These are phyloP conservation scores for Arthrocladium fulminans DNA, from an alignment of 2,329 filamentous ascomycete genomes.

Conservation along the genomic window DNA sequence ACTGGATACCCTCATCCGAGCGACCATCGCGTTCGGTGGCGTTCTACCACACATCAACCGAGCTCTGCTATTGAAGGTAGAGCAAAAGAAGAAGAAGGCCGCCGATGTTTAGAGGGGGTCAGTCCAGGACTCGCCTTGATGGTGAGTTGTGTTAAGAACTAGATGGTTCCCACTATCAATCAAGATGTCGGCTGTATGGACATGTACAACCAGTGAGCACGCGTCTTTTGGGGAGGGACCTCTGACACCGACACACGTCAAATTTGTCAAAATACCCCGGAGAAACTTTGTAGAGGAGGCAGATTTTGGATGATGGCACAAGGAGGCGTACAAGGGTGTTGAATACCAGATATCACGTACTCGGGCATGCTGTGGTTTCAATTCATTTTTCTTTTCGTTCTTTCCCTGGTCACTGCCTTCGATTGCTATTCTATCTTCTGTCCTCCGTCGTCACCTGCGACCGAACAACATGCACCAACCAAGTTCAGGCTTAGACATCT, in stretches of 20 bases:
- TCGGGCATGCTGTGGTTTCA: not conserved
- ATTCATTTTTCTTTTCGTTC: not conserved
- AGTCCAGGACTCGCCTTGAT: not conserved
- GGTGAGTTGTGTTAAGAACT: not conserved
- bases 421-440: no score
- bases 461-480: no score
- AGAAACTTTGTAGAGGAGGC: not conserved
- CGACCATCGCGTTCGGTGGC: slow-evolving; percentile 96
- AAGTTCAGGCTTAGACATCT: no score
- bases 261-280: not conserved
- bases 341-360: not conserved
- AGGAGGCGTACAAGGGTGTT: slow-evolving; percentile 5
- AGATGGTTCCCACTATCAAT: not conserved
- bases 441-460: no score
- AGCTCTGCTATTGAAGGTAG: slow-evolving; percentile 86
- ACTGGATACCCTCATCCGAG: slow-evolving; percentile 91
- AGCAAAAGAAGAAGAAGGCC: slow-evolving; percentile 90
- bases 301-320: slow-evolving; percentile 5
- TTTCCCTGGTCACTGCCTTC: no score
- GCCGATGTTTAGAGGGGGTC: slow-evolving; percentile 27
- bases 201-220: not conserved
- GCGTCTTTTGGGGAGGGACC: no score
- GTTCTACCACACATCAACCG: slow-evolving; percentile 98
- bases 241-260: no score
- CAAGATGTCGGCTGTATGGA: not conserved